Percentiles rank a stretch among this genome's conserved stretches.
These are phyloP conservation scores for Catunica adiposa DNA, from an alignment of 2,329 filamentous ascomycete species.

Conservation along the genomic window DNA sequence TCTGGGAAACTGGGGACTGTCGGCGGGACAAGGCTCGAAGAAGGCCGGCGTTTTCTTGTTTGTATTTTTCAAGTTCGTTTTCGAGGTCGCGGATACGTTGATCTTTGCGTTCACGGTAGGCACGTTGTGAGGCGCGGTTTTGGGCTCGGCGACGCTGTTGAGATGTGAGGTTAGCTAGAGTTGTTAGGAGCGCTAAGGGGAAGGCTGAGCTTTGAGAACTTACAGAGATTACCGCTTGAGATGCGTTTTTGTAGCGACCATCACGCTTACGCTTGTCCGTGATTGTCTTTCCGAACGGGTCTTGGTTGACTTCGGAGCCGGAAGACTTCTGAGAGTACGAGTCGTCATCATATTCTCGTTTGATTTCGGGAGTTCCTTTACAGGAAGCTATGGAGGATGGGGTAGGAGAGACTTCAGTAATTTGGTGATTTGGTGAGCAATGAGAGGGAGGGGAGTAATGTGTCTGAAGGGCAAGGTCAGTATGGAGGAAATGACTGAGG, in stretches of 20 bases:
- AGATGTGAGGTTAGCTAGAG: slow-evolving; percentile 3
- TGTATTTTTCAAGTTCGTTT: slow-evolving; percentile 12
- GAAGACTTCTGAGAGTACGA: not conserved
- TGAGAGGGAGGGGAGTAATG: not conserved
- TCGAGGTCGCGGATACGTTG: slow-evolving; percentile 15
- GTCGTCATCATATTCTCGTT: slow-evolving; percentile 9
- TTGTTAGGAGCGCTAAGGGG: not conserved
- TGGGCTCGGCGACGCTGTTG: slow-evolving; percentile 21
- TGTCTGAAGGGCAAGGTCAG: not conserved
- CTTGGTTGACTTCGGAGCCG: not conserved
- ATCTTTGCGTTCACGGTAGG: slow-evolving; percentile 21
- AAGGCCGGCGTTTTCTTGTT: slow-evolving; percentile 16
- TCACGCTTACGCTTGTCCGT: slow-evolving; percentile 31
- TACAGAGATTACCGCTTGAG: slow-evolving; percentile 33
- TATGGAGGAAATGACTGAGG: not conserved
- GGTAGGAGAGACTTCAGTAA: not conserved
- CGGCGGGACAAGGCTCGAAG: not conserved
- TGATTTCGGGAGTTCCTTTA: slow-evolving; percentile 3
- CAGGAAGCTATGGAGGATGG: not conserved
- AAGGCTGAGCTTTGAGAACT: slow-evolving; percentile 16
- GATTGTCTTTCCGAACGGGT: not conserved
- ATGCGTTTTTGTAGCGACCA: slow-evolving; percentile 37
- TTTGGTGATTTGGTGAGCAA: not conserved
- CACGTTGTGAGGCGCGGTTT: slow-evolving; percentile 21
- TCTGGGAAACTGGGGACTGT: not conserved